These are phyloP conservation scores for Xylaria sp. DNA, from an alignment of 2,329 filamentous ascomycete species.

Conservation along the genomic window DNA sequence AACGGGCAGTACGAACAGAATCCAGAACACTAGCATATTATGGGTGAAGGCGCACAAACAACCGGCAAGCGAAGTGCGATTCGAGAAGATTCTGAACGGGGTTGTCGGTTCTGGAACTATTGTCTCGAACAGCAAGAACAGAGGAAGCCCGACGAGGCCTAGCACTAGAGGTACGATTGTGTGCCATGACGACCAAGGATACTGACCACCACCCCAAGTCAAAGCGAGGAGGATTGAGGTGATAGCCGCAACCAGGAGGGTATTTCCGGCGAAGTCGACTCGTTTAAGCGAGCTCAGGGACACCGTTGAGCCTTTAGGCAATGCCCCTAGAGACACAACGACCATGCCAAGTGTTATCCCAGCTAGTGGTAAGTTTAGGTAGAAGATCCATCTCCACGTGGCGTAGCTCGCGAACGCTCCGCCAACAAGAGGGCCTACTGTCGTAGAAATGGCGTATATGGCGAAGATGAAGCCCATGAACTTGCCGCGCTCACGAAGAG, in stretches of 20 bases:
- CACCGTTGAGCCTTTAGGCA: slow-evolving; percentile 2
- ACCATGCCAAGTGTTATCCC: slow-evolving; percentile 43
- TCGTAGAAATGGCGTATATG: slow-evolving; percentile 28
- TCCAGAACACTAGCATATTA: slow-evolving; percentile 50
- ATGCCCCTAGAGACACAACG: slow-evolving; percentile 29
- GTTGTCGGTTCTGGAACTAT: slow-evolving; percentile 43
- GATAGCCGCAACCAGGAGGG: slow-evolving; percentile 31
- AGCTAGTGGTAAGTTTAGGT: slow-evolving; percentile 49
- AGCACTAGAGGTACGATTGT: slow-evolving; percentile 34
- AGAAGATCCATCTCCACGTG: slow-evolving; percentile 45
- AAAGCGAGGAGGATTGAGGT: slow-evolving; percentile 33
- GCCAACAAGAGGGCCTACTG: slow-evolving; percentile 40
- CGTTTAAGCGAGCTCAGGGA: slow-evolving; percentile 34
- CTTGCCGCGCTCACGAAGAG: slow-evolving; percentile 21
- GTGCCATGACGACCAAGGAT: slow-evolving; percentile 32
- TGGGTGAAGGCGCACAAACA: slow-evolving; percentile 52
- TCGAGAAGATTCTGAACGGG: slow-evolving; percentile 57
- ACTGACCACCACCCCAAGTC: slow-evolving; percentile 29
- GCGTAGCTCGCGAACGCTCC: slow-evolving; percentile 33
- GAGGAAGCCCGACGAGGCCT: slow-evolving; percentile 29
- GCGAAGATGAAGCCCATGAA: slow-evolving; percentile 36
- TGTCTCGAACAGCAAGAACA: slow-evolving; percentile 45
- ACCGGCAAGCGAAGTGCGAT: slow-evolving; percentile 51
- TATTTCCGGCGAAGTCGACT: slow-evolving; percentile 39
- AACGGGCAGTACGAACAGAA: slow-evolving; percentile 54